Percentiles rank a stretch among this genome's conserved stretches.
Conservation (phyloP, 2,329 filamentous ascomycete genomes). For the Dactylella cylindrospora region DNA sequence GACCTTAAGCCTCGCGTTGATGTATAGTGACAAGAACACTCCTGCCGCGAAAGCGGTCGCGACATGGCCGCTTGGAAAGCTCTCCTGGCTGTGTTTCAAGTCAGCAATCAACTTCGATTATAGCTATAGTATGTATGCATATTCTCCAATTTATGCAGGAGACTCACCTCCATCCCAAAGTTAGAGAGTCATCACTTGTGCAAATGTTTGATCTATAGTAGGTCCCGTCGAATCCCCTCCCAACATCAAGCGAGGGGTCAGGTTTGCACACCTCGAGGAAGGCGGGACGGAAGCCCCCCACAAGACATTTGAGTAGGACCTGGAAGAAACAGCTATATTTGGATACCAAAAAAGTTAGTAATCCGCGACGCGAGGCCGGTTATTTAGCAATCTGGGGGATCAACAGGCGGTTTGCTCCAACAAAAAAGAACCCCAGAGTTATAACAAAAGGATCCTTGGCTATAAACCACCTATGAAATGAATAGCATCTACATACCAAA, state of each 20-base stretch:
- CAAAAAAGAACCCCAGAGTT: too few relatives aligned
- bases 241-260: slow-evolving; percentile 10
- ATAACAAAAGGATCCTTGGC: too few relatives aligned
- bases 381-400: too few relatives aligned
- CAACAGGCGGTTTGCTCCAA: too few relatives aligned
- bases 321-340: slow-evolving; percentile 17
- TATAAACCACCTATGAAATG: too few relatives aligned
- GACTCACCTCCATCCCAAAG: too few relatives aligned
- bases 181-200: slow-evolving; percentile 38
- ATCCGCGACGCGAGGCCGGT: too few relatives aligned
- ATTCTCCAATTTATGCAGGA: too few relatives aligned
- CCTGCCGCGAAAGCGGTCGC: slow-evolving; percentile 31
- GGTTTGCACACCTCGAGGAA: slow-evolving; percentile 26
- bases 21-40: slow-evolving; percentile 27
- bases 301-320: slow-evolving; percentile 12
- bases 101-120: too few relatives aligned
- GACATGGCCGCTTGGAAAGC: slow-evolving; percentile 37
- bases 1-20: slow-evolving; percentile 36
- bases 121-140: too few relatives aligned
- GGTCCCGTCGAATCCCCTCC: slow-evolving; percentile 20
- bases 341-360: too few relatives aligned
- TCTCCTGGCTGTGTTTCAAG: slow-evolving; percentile 8
- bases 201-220: slow-evolving; percentile 25
- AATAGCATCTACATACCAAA: slow-evolving; percentile 25
- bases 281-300: slow-evolving; percentile 11